Evolutionary conservation across 768 basidiomycete species (phyloP), one percentile per base, ranked within the genome.

Genomic region (Dacryopinax spathularia): DNA sequence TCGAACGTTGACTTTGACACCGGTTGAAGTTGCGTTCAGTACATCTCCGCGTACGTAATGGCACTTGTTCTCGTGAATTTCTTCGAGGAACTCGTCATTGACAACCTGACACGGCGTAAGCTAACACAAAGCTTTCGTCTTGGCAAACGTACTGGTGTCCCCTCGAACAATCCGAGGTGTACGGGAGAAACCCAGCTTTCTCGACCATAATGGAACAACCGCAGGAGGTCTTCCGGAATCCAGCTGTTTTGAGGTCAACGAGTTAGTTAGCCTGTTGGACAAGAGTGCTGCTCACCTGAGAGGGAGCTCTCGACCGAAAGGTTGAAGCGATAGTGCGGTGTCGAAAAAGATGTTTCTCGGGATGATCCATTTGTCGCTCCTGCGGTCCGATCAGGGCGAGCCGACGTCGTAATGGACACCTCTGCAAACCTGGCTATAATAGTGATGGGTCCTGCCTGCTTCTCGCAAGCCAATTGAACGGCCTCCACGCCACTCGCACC

Each of bases 401-500:
- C 33, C 2, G 29, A 6, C 18, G 9, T 10, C 9, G 15, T 35
- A 36, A 5, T 13, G 16, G 10, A 2, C 25, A 27, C 9, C 9
- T 5, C 2, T 27, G 29, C 48, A 10, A 29, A 56, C 7, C 79
- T 67, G 1, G 77, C 77, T 33, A 80, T 65, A 69, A 82, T 75
- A 0, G 73, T 69, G 6, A 73, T 72, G 16, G 73, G 65, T 56
- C 67, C 65, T 0, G 77, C 78, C 10, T 75, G 72, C 59, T 73
- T 68, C 18, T 63, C 33, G 1, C 78, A 69, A 6, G 76, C 73
- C 0, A 76, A 72, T 65, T 78, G 76, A 18, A 76, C 77, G 1
- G 76, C 73, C 64, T 82, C 80, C 27, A 82, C 80, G 1, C 79
- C 80, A 39, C 77, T 81, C 0, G 84, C 84, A 0, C 83, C 83